phyloP scores from a whole-genome alignment of 345 rosid species.

The Hibiscus tridactylites region DNA sequence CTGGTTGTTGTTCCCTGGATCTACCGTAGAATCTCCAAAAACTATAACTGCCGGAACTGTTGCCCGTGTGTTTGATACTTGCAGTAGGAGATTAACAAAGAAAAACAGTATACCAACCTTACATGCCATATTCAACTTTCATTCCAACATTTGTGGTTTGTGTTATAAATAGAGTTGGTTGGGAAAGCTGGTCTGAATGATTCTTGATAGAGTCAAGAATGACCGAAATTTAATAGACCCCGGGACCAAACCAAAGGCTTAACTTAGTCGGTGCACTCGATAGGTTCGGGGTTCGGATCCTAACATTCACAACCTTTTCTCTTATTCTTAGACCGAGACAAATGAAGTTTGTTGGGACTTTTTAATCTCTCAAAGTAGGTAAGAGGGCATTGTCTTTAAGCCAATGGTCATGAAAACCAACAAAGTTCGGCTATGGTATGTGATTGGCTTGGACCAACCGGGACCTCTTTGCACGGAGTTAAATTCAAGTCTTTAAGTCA shows the following conservation, averaged over 20 bases:
- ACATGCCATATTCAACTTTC: constrained; percentile 24
- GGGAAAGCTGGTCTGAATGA: constrained; percentile 29
- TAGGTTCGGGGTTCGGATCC: not conserved
- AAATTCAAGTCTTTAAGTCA: too few relatives aligned
- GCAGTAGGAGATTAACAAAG: constrained; percentile 23
- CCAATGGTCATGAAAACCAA: not conserved
- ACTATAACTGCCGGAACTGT: constrained; percentile 59
- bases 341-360: constrained; percentile 24
- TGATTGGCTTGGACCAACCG: not conserved
- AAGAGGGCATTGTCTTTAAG: not conserved
- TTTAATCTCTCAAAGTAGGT: constrained; percentile 11
- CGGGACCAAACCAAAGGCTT: not conserved
- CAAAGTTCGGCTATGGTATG: not conserved
- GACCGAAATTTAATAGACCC: not conserved
- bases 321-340: not conserved
- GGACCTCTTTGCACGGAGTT: too few relatives aligned
- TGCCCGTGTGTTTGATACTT: constrained; percentile 20
- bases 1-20: constrained; percentile 82
- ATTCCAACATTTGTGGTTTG: not conserved
- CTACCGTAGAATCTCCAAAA: constrained; percentile 22
- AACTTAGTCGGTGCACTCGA: not conserved
- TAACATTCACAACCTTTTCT: not conserved
- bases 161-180: constrained; percentile 13
- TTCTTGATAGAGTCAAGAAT: constrained; percentile 3
- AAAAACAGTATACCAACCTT: constrained; percentile 16